phyloP scores from a whole-genome alignment of 371 early-diverging fungal species.

The Rhizopus arrhizus region DNA sequence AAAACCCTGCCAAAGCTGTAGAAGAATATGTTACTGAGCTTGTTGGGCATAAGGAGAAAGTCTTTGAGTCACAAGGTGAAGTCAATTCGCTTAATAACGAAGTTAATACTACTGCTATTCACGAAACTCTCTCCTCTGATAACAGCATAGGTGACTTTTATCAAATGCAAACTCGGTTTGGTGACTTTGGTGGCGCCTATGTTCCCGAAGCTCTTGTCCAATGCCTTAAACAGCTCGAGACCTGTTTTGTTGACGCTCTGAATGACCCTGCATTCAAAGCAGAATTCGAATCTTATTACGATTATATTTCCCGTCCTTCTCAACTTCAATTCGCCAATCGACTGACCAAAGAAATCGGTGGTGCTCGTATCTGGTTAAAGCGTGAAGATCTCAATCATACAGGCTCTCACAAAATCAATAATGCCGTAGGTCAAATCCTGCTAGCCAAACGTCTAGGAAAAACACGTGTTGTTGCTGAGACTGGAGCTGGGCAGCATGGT shows the following conservation, averaged over 20 bases:
- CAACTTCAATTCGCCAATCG: constrained; percentile 85
- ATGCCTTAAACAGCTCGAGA: constrained; percentile 87
- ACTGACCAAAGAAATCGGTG: constrained; percentile 76
- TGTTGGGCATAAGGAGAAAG: constrained; percentile 53
- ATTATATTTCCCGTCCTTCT: constrained; percentile 91
- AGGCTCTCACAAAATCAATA: constrained; percentile 98
- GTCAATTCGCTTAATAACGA: constrained; percentile 42
- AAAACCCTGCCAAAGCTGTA: constrained; percentile 55
- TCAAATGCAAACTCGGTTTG: constrained; percentile 77
- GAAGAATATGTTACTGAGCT: constrained; percentile 66
- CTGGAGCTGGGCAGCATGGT: constrained; percentile 98
- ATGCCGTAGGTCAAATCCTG: constrained; percentile 92
- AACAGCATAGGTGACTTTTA: constrained; percentile 47
- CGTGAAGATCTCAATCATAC: constrained; percentile 98
- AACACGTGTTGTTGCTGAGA: constrained; percentile 96
- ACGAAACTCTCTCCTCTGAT: constrained; percentile 25
- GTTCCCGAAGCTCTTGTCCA: constrained; percentile 94
- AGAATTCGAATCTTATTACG: constrained; percentile 88
- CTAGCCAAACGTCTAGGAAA: constrained; percentile 95
- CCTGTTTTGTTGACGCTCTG: constrained; percentile 75
- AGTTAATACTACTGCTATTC: constrained; percentile 32
- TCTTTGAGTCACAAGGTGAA: constrained; percentile 20
- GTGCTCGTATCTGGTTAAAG: constrained; percentile 96
- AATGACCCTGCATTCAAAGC: constrained; percentile 87
- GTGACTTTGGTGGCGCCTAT: constrained; percentile 96